Conservation (phyloP, 164 flowering plant genomes). For the Nymphaea thermarum region DNA sequence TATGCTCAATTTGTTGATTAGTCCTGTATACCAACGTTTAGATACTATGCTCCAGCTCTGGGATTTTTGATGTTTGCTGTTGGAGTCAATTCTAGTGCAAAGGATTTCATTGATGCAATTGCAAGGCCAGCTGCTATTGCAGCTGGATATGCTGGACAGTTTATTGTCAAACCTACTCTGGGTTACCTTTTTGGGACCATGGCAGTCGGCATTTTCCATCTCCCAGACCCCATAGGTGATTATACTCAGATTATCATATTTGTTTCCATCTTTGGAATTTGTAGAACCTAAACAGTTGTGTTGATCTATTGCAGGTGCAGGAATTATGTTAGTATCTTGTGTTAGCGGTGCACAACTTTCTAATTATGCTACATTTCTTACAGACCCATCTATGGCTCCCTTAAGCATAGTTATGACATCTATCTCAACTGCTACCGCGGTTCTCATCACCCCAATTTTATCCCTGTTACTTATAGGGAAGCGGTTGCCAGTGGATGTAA, state of each 20-base stretch:
- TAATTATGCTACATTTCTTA: constrained; percentile 86
- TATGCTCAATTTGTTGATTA: no score
- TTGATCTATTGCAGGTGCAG: constrained; percentile 56
- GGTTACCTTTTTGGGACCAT: constrained; percentile 68
- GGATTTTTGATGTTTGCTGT: constrained; percentile 99
- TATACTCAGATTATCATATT: constrained; percentile 3
- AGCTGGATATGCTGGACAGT: constrained; percentile 84
- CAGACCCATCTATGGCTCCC: constrained; percentile 89
- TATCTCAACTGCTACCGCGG: constrained; percentile 84
- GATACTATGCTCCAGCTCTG: constrained; percentile 95
- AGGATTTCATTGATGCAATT: constrained; percentile 85
- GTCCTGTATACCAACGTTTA: constrained; percentile 11
- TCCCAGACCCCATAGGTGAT: constrained; percentile 74
- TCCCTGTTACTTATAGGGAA: constrained; percentile 81
- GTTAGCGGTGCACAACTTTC: constrained; percentile 98
- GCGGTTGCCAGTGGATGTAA: constrained; percentile 86
- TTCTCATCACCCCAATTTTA: constrained; percentile 71
- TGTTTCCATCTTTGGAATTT: background rate
- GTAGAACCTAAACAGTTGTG: background rate
- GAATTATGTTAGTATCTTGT: constrained; percentile 88
- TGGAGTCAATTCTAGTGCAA: constrained; percentile 83
- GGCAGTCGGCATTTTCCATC: constrained; percentile 47
- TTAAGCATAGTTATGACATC: constrained; percentile 97
- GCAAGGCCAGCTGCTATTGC: constrained; percentile 59
- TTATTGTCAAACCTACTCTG: constrained; percentile 64